These are phyloP conservation scores for Pythium rishiriense DNA, from an alignment of 352 stramenopile species.

Conservation along the genomic window DNA sequence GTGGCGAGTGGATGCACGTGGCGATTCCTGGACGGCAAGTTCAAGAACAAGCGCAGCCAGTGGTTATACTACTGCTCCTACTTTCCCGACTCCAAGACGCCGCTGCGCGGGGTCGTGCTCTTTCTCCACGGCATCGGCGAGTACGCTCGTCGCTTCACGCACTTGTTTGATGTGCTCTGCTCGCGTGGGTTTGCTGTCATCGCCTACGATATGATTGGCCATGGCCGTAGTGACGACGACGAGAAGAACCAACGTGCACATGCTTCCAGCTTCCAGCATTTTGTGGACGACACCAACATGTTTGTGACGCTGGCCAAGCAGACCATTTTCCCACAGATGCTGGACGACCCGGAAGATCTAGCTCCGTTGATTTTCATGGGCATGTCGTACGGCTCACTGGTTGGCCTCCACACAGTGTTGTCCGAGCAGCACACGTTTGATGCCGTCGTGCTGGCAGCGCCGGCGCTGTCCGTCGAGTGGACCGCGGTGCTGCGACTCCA, in stretches of 20 bases:
- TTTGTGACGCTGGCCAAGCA: conserved; percentile 28
- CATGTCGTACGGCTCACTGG: conserved; percentile 25
- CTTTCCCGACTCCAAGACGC: conserved; percentile 31
- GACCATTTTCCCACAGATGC: conserved; percentile 10
- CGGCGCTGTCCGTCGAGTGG: conserved; percentile 21
- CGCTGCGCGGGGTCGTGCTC: conserved; percentile 15
- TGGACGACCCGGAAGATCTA: not conserved
- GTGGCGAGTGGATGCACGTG: not conserved
- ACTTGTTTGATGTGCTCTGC: conserved; percentile 22
- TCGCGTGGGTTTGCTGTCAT: conserved; percentile 13
- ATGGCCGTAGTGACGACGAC: conserved; percentile 58
- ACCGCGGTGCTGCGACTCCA: conserved; percentile 14
- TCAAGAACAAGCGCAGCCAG: conserved; percentile 47
- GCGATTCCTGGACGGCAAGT: conserved; percentile 16
- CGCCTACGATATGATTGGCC: conserved; percentile 35
- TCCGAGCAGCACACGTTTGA: conserved; percentile 19
- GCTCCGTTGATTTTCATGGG: conserved; percentile 24
- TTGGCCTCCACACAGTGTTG: conserved; percentile 28
- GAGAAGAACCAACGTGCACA: not conserved
- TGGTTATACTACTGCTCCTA: conserved; percentile 55
- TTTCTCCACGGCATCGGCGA: conserved; percentile 28
- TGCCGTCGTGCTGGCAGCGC: conserved; percentile 21
- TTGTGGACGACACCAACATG: conserved; percentile 29
- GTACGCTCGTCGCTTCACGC: conserved; percentile 25
- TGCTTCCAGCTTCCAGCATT: conserved; percentile 11